A percentile compares a stretch with the other conserved stretches of the same genome.
Conservation (phyloP, 1,284 basidiomycete species). For the Cryptococcus sp. region DNA sequence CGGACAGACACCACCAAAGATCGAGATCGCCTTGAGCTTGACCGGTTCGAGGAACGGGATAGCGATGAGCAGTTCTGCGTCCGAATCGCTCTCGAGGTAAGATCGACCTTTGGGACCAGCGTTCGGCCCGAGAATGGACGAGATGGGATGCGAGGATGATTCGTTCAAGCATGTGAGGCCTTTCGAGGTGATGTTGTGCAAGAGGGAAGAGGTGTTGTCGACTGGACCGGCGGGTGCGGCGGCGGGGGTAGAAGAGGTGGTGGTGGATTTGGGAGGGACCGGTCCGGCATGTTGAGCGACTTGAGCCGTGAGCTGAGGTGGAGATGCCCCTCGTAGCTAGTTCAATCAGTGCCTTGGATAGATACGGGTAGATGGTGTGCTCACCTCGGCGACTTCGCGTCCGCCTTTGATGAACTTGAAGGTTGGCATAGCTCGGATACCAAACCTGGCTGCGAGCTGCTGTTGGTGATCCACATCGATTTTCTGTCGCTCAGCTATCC, state of each 20-base stretch:
- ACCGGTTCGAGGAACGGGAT: constrained; percentile 73
- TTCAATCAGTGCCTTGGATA: neutral
- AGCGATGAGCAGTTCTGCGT: constrained; percentile 65
- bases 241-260: constrained; percentile 5
- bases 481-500: too few species aligned
- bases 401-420: constrained; percentile 50
- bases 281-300: constrained; percentile 41
- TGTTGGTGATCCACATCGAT: constrained; percentile 48
- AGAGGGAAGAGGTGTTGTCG: constrained; percentile 28
- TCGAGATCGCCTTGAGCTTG: constrained; percentile 62
- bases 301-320: constrained; percentile 37
- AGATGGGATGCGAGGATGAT: constrained; percentile 55
- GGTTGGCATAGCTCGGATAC: constrained; percentile 50
- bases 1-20: constrained; percentile 52
- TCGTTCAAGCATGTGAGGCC: constrained; percentile 71
- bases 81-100: constrained; percentile 70
- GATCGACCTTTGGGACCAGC: constrained; percentile 50
- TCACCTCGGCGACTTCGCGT: constrained; percentile 41
- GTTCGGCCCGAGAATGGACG: constrained; percentile 55
- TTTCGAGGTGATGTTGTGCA: constrained; percentile 36
- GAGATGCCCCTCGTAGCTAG: constrained; percentile 42
- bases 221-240: constrained; percentile 8
- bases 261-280: constrained; percentile 11
- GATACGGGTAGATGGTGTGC: too few species aligned
- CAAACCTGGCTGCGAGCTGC: constrained; percentile 45